phyloP scores from a whole-genome alignment of 148 eudicot genomes.

The Amaranthus hypochondriacus region DNA sequence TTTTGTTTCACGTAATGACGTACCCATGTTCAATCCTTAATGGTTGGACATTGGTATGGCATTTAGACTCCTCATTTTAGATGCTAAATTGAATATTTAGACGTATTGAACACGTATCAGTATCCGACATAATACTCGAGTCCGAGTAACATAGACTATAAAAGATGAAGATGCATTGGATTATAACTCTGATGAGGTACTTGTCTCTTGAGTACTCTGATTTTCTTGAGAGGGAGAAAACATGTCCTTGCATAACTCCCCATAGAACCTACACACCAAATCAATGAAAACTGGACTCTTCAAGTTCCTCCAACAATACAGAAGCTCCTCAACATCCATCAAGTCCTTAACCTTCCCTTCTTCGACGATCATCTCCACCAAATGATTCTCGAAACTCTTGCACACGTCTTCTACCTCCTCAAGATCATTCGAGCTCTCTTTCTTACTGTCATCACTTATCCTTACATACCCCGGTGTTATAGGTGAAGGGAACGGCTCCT shows the following conservation, averaged over 20 bases:
- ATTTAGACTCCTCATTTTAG: no score
- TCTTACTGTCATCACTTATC: slow-evolving; percentile 20
- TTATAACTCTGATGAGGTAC: slow-evolving; percentile 16
- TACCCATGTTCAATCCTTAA: no score
- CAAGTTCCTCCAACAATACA: slow-evolving; percentile 73
- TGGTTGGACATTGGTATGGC: no score
- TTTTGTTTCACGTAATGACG: no score
- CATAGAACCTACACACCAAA: slow-evolving; percentile 79
- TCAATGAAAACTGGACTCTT: slow-evolving; percentile 61
- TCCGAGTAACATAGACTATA: neutral
- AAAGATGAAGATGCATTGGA: neutral
- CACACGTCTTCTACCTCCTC: slow-evolving; percentile 55
- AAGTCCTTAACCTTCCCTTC: slow-evolving; percentile 63
- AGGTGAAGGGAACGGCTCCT: slow-evolving; percentile 60
- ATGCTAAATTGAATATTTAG: no score
- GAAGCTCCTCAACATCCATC: slow-evolving; percentile 71
- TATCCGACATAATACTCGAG: no score
- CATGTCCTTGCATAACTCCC: slow-evolving; percentile 73
- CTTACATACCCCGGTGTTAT: slow-evolving; percentile 50
- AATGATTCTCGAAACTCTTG: slow-evolving; percentile 64
- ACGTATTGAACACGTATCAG: no score
- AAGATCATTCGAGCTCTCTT: slow-evolving; percentile 21
- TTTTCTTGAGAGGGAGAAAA: slow-evolving; percentile 41
- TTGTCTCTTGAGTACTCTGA: slow-evolving; percentile 16
- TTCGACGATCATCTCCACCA: slow-evolving; percentile 73